A percentile compares a stretch with the other conserved stretches of the same genome.
These are phyloP conservation scores for Kodamaea nitidulidarum DNA, from an alignment of 805 yeast genomes.

Conservation along the genomic window DNA sequence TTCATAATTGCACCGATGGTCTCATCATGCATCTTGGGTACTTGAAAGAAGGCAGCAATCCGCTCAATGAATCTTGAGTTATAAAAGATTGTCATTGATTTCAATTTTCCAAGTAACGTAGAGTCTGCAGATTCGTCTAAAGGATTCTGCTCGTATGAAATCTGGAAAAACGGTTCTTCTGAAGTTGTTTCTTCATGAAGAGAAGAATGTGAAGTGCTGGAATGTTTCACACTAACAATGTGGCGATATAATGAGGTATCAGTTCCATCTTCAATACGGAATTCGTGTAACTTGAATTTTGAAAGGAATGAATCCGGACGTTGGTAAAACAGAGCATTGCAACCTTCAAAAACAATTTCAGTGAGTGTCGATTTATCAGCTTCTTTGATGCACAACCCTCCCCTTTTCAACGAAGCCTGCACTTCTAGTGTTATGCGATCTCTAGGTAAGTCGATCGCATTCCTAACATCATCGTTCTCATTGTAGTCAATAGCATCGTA, in stretches of 20 bases:
- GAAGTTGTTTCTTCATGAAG: conserved; percentile 14
- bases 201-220: conserved; percentile 34
- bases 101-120: conserved; percentile 62
- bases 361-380: conserved; percentile 50
- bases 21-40: conserved; percentile 81
- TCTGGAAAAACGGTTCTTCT: conserved; percentile 65
- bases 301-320: conserved; percentile 75
- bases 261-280: conserved; percentile 85
- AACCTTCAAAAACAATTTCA: conserved; percentile 77
- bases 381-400: conserved; percentile 63
- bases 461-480: conserved; percentile 50
- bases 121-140: conserved; percentile 82
- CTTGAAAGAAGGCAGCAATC: conserved; percentile 71
- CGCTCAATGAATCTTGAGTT: conserved; percentile 81
- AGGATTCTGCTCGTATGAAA: conserved; percentile 83
- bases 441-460: conserved; percentile 62
- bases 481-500: conserved; percentile 92
- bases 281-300: conserved; percentile 71
- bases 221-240: conserved; percentile 76
- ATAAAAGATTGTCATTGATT: conserved; percentile 86
- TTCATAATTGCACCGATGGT: conserved; percentile 86
- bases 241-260: conserved; percentile 76
- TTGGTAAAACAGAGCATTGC: conserved; percentile 66
- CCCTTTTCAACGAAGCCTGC: conserved; percentile 64
- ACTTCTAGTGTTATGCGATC: conserved; percentile 69